phyloP scores from a whole-genome alignment of 331 rosid genomes.

The Stylosanthes scabra region DNA sequence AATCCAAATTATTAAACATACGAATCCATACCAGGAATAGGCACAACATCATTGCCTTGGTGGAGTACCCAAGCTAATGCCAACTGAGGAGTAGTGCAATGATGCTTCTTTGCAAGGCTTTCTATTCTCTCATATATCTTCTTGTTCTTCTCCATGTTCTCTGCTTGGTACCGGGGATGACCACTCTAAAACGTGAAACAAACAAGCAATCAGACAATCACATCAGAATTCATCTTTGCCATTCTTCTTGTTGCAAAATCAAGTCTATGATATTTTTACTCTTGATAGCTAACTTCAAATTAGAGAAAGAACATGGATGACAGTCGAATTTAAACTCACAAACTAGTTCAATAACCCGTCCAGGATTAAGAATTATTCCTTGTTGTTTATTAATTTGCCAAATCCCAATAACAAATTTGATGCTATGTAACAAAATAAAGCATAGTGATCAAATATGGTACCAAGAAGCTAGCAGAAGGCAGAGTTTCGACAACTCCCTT shows the following conservation, averaged over 20 bases:
- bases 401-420: background rate
- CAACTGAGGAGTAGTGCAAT: slow-evolving; percentile 45
- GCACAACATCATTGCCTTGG: slow-evolving; percentile 65
- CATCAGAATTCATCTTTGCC: background rate
- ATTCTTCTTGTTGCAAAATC: background rate
- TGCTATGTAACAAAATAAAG: background rate
- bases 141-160: slow-evolving; percentile 66
- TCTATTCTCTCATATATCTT: slow-evolving; percentile 49
- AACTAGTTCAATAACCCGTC: background rate
- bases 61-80: slow-evolving; percentile 65
- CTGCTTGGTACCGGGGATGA: slow-evolving; percentile 58
- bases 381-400: background rate
- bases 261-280: background rate
- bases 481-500: slow-evolving; percentile 1
- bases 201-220: background rate
- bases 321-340: background rate
- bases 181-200: slow-evolving; percentile 26
- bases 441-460: slow-evolving; percentile 6
- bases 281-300: background rate
- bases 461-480: slow-evolving; percentile 34
- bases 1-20: too few species aligned
- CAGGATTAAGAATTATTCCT: background rate
- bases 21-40: slow-evolving; percentile 60
- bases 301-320: background rate
- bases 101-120: slow-evolving; percentile 43